phyloP scores from a whole-genome alignment of 306 rosid genomes.

The Quercus rubra region DNA sequence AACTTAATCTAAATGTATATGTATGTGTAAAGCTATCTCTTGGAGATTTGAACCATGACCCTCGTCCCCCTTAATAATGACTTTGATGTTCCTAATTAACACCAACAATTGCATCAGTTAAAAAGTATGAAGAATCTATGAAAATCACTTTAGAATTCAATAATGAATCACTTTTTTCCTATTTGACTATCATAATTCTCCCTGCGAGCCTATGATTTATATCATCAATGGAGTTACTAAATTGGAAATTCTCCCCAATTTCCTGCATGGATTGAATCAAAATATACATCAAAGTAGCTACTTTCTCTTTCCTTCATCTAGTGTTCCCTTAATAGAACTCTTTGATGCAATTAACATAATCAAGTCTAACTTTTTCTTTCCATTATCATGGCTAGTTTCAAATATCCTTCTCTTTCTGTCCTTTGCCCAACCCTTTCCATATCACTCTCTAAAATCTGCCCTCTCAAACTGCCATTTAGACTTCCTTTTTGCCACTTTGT shows the following conservation, averaged over 20 bases:
- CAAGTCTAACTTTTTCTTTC: neutral
- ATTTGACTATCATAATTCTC: neutral
- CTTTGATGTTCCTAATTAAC: too few species aligned
- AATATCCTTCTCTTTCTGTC: neutral
- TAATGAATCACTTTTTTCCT: neutral
- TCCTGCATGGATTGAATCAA: neutral
- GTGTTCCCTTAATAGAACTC: neutral
- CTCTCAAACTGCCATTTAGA: neutral
- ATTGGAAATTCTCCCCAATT: neutral
- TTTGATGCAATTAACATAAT: neutral
- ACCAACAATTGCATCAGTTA: neutral
- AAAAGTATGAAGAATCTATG: neutral
- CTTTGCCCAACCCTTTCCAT: neutral
- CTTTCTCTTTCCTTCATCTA: neutral
- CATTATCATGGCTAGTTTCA: neutral
- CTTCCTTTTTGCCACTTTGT: neutral
- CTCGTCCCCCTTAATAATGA: too few species aligned
- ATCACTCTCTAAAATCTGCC: neutral
- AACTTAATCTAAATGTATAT: too few species aligned
- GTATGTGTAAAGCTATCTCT: accelerated
- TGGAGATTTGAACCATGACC: accelerated
- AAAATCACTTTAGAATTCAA: neutral
- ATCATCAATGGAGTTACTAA: neutral
- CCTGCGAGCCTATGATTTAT: neutral
- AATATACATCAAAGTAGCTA: neutral